A percentile compares a stretch with the other conserved stretches of the same genome.
Conservation (phyloP, 495 filamentous ascomycete species). For the Penicillium nucicola region DNA sequence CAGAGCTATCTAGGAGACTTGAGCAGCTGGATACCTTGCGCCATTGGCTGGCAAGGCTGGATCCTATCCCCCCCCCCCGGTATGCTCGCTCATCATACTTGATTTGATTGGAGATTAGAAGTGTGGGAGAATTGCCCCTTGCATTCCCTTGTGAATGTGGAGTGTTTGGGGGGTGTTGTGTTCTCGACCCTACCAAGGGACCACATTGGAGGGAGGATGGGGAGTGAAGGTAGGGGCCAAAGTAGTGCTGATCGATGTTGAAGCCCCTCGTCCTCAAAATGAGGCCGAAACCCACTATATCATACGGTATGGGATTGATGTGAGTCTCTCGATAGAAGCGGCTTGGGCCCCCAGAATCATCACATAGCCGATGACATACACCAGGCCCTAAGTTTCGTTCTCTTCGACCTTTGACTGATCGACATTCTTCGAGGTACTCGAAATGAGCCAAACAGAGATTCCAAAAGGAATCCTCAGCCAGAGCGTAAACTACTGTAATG, state of each 20-base stretch:
- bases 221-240: neutral
- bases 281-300: no score
- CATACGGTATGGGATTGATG: no score
- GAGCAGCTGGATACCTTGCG: conserved; percentile 13
- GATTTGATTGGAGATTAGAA: conserved; percentile 11
- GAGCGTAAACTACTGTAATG: no score
- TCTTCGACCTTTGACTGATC: no score
- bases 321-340: no score
- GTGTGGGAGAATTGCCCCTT: conserved; percentile 19
- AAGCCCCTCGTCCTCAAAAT: neutral
- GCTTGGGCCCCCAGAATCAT: no score
- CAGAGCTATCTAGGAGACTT: conserved; percentile 11
- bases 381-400: no score
- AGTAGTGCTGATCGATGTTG: conserved; percentile 1
- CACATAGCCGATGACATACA: no score
- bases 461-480: no score
- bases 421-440: no score
- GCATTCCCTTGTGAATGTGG: conserved; percentile 25
- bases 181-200: conserved; percentile 13
- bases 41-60: conserved; percentile 5
- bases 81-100: conserved; percentile 5
- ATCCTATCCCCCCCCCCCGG: conserved; percentile 3
- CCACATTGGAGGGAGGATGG: neutral
- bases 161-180: neutral
- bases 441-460: no score